A percentile compares a stretch with the other conserved stretches of the same genome.
phyloP scores from a whole-genome alignment of 2,329 filamentous ascomycete genomes.

The Botrytis squamosa region DNA sequence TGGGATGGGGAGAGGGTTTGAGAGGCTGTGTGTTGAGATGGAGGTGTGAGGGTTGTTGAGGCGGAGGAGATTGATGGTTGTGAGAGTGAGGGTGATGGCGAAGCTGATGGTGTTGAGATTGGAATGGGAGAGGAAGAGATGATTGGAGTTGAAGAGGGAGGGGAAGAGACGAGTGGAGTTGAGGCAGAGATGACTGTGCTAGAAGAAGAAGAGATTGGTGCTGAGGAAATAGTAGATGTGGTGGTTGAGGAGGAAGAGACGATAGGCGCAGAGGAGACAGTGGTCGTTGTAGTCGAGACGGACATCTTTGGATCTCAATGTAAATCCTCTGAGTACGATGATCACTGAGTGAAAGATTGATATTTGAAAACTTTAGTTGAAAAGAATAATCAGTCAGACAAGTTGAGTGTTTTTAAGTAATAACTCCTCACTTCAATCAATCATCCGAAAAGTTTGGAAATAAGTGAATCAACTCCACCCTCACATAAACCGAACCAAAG shows the following conservation, averaged over 20 bases:
- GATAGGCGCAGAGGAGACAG: background rate
- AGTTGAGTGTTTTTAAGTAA: background rate
- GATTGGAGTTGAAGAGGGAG: background rate
- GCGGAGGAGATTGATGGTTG: background rate
- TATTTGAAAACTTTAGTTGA: background rate
- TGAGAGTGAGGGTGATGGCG: background rate
- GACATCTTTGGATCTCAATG: background rate
- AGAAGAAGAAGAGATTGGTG: background rate
- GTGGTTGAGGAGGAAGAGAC: background rate
- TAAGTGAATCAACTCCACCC: background rate
- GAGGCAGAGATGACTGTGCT: background rate
- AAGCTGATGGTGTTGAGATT: background rate
- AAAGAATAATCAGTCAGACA: background rate
- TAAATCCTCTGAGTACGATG: too few species aligned
- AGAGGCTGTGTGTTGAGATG: background rate
- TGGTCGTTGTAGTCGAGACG: background rate
- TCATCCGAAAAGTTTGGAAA: background rate
- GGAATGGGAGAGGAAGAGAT: background rate
- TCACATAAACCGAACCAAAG: background rate
- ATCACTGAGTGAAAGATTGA: background rate
- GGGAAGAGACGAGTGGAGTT: background rate
- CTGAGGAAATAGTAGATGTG: accelerated
- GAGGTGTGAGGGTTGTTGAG: background rate
- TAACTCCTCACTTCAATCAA: background rate
- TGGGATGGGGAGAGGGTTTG: background rate